Conservation (phyloP, 2,329 filamentous ascomycete genomes). For the Allantophomopsis cytisporea region DNA sequence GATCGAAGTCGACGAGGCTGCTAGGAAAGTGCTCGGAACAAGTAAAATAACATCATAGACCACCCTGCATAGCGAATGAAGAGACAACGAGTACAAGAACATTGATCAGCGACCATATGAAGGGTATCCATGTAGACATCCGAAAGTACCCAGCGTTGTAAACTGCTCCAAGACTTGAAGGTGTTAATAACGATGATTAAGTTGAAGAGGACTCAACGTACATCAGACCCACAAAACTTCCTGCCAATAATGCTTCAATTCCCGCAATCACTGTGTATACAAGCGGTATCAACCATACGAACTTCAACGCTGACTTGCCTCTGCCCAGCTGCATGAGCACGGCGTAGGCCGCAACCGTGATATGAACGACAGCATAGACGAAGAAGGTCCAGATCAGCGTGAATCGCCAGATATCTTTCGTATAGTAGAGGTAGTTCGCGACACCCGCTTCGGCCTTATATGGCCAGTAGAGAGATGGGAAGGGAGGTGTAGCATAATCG, state of each 20-base stretch:
- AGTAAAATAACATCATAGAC: slow-evolving; percentile 29
- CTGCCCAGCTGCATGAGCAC: slow-evolving; percentile 38
- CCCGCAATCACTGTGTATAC: slow-evolving; percentile 46
- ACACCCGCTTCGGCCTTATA: slow-evolving; percentile 26
- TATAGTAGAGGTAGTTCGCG: slow-evolving; percentile 39
- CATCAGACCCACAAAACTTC: slow-evolving; percentile 54
- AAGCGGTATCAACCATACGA: slow-evolving; percentile 42
- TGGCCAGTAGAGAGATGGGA: slow-evolving; percentile 59
- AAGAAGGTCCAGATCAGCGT: slow-evolving; percentile 58
- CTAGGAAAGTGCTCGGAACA: background rate
- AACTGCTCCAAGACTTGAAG: slow-evolving; percentile 41
- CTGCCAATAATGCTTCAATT: slow-evolving; percentile 50
- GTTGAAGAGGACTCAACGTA: slow-evolving; percentile 22
- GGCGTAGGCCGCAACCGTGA: slow-evolving; percentile 41
- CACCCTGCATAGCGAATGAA: slow-evolving; percentile 59
- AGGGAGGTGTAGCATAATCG: slow-evolving; percentile 46
- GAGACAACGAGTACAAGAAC: slow-evolving; percentile 54
- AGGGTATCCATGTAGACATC: slow-evolving; percentile 65
- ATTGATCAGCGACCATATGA: slow-evolving; percentile 56
- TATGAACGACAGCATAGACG: slow-evolving; percentile 46
- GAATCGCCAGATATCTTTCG: slow-evolving; percentile 53
- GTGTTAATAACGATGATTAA: slow-evolving; percentile 2
- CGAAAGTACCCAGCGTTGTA: slow-evolving; percentile 56
- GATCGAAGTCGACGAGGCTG: slow-evolving; percentile 18
- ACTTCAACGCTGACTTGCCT: slow-evolving; percentile 17